Evolutionary conservation across 2,329 filamentous ascomycete genomes (phyloP), one percentile per base, ranked within the genome.

Genomic region (Chaetomium sp.): DNA sequence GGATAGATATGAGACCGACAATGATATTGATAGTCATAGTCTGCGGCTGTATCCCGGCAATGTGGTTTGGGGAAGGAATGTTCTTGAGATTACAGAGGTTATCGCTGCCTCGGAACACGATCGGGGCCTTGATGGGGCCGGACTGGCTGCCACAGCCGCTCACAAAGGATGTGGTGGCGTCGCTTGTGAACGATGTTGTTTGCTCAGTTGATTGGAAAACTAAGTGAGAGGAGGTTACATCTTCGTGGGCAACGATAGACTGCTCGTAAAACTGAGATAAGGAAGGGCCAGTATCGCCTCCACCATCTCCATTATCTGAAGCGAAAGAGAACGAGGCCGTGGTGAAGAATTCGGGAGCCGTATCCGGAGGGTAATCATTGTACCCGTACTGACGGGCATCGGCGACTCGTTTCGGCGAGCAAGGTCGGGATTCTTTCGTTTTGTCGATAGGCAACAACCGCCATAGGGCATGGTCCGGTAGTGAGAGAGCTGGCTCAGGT

Each of bases 21-120:
- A 96, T 79, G 5, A 96, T 69, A 67, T 91, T 90, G 33, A 91
- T 81, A 0, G 89, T 91, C 67, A 91, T 82, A 0, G 89, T 95
- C 66, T 91, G 87, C 0, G 91, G 91, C 35, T 79, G 75, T 47
- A 95, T 86, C 0, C 79, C 79, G 8, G 76, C 68, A 5, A 96
- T 76, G 63, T 87, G 81, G 2, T 68, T 66, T 0, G 88, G 85
- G 19, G 76, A 78, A 0, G 91, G 91, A 8, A 96, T 75, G 58
- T 86, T 81, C 52, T 79, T 78, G 11, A 96, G 74, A 64, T 89
- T 76, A 35, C 75, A 84, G 42, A 91, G 70, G 38, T 74, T 63
- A 5, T 70, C 65, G 32, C 63, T 62, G 65, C 54, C 59, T 61
- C 59, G 50, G 54, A 52, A 49, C 19, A 63, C 64, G 3, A 59